Conservation (phyloP, 2,329 filamentous ascomycete genomes). For the Pseudomassariella vexata region DNA sequence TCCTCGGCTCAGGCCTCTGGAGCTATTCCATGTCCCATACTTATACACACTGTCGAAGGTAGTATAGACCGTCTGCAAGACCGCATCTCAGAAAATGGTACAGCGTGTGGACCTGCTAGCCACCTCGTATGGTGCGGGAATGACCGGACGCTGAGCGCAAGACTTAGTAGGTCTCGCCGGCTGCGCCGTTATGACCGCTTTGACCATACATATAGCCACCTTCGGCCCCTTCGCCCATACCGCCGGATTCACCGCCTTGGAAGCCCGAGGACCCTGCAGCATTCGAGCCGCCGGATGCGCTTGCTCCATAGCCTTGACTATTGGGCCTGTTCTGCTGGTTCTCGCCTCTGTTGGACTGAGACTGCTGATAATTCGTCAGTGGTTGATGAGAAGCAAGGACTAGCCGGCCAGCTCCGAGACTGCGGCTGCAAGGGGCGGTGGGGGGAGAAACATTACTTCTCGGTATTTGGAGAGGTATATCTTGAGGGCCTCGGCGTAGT, state of each 20-base stretch:
- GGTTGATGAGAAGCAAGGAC: slow-evolving; percentile 8
- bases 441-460: slow-evolving; percentile 62
- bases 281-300: slow-evolving; percentile 31
- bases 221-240: slow-evolving; percentile 36
- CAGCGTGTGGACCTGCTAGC: not conserved
- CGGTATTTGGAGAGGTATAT: slow-evolving; percentile 97
- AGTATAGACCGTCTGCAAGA: slow-evolving; percentile 15
- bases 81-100: too few species aligned
- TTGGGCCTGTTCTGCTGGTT: slow-evolving; percentile 42
- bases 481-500: slow-evolving; percentile 96
- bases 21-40: too few species aligned
- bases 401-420: slow-evolving; percentile 17
- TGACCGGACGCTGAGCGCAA: slow-evolving; percentile 10
- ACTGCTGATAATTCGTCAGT: slow-evolving; percentile 51
- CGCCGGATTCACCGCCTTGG: slow-evolving; percentile 36
- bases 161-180: slow-evolving; percentile 45
- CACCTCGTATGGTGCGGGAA: not conserved
- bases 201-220: slow-evolving; percentile 48
- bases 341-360: slow-evolving; percentile 69
- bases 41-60: slow-evolving; percentile 26
- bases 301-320: slow-evolving; percentile 46
- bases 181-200: slow-evolving; percentile 53
- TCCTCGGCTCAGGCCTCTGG: slow-evolving; percentile 12
- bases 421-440: not conserved
- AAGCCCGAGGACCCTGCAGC: slow-evolving; percentile 36